Evolutionary conservation across 306 rosid species (phyloP), one percentile per base, ranked within the genome.

Genomic region (Fagus crenata): DNA sequence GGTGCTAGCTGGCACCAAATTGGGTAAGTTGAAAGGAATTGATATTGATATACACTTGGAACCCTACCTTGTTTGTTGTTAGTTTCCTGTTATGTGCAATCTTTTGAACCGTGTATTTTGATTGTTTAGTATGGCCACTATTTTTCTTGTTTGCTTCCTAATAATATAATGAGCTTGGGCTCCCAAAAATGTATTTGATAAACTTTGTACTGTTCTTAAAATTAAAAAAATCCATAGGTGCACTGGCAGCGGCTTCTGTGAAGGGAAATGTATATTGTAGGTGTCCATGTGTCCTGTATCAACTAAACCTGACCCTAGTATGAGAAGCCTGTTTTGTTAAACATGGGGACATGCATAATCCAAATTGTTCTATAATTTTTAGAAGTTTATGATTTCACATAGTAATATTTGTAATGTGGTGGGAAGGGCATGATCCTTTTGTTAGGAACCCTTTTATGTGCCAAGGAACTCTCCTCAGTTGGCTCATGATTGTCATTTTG

Each of bases 1-100:
- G 61, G 90, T 93, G 54, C 89, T 93, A 72, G 94, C 87, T 55
- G 96, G 97, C 63, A 93, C 97, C 77, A 93, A 93, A 88, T 74
- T 90, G 79, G 97, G 97, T 89, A 75, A 76, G 91, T 75, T 40
- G 7, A 71, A 69, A 75, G 63, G 72, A 60, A 18, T 68, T 43
- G 58, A 53, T 67, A 54, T 77, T 14, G 61, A 75, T 17, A 81
- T 58, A 31, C 64, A 22, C 32, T 58, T 61, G 7, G 41, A 33
- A 61, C n/a, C 35, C 17, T 33, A 4, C 14, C 39, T 33, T 61
- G 41, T 33, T 13, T 32, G 42, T 14, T 13, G 68, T 35, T 61
- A 11, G 68, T 61, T 61, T 61, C n/a, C 7, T 33, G 40, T 13
- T 32, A 61, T 33, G 68, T 33, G 17, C 68, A 33, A 61, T 33